These are phyloP conservation scores for Asparagopsis taxiformis DNA, from an alignment of 31 red algal species.

Conservation along the genomic window DNA sequence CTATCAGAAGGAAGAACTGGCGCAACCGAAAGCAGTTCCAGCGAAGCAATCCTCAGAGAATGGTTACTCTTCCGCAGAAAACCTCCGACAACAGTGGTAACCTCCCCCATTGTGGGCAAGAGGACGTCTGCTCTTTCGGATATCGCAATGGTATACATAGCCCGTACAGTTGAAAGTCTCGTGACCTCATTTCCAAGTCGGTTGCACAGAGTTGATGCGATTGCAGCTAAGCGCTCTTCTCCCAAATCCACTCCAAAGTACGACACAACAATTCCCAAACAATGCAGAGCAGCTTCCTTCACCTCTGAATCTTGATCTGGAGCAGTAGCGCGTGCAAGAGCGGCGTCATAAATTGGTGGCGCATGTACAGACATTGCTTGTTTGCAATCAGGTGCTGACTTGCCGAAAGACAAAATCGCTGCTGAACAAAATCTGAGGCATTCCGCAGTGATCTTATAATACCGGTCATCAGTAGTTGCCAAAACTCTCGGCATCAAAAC, in stretches of 20 bases:
- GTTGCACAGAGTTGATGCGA: constrained; percentile 48
- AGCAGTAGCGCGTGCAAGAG: constrained; percentile 50
- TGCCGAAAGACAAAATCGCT: constrained; percentile 54
- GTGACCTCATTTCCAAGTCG: constrained; percentile 82
- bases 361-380: constrained; percentile 28
- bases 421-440: constrained; percentile 59
- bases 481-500: constrained; percentile 43
- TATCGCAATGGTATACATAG: constrained; percentile 40
- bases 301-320: constrained; percentile 95
- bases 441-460: constrained; percentile 91
- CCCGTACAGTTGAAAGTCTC: constrained; percentile 51
- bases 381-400: constrained; percentile 14
- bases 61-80: constrained; percentile 79
- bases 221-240: constrained; percentile 23
- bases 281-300: constrained; percentile 79
- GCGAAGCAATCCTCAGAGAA: constrained; percentile 54
- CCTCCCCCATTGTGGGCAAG: constrained; percentile 34
- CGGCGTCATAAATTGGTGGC: constrained; percentile 59
- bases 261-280: constrained; percentile 58
- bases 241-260: constrained; percentile 49
- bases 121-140: constrained; percentile 57
- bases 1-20: constrained; percentile 31
- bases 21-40: constrained; percentile 56
- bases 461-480: constrained; percentile 63
- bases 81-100: constrained; percentile 24